These are phyloP conservation scores for Phaffia australis DNA, from an alignment of 768 basidiomycete genomes.

Conservation along the genomic window DNA sequence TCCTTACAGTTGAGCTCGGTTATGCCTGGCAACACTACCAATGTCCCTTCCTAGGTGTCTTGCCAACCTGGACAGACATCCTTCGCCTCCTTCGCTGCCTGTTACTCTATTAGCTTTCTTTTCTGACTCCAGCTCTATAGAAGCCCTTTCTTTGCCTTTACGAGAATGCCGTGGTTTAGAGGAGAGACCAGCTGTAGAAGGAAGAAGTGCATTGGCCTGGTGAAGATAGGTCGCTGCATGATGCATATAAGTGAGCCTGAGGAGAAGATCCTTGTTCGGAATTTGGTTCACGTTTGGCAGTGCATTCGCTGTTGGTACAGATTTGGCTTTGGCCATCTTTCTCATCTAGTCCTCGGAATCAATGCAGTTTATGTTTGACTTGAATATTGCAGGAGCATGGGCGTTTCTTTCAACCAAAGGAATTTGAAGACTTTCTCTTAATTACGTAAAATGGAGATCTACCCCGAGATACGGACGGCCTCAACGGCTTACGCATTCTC, in stretches of 20 bases:
- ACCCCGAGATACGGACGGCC: no score
- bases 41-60: conserved; percentile 28
- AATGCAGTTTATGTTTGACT: no score
- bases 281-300: background rate
- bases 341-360: no score
- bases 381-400: no score
- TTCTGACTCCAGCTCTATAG: background rate
- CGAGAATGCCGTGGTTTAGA: background rate
- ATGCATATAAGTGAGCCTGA: conserved; percentile 24
- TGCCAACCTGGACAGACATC: conserved; percentile 27
- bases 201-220: conserved; percentile 3
- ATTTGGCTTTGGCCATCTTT: no score
- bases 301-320: no score
- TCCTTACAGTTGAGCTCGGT: conserved; percentile 33
- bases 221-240: conserved; percentile 22
- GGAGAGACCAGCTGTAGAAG: background rate
- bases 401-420: no score
- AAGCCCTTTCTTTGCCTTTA: background rate
- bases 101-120: background rate
- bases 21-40: conserved; percentile 32
- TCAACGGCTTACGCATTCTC: no score
- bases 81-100: conserved; percentile 1
- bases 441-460: no score
- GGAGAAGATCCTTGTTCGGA: conserved; percentile 24
- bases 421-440: no score